Evolutionary conservation across 768 basidiomycete species (phyloP), one percentile per base, ranked within the genome.

Genomic region (Rhodocollybia butyracea): DNA sequence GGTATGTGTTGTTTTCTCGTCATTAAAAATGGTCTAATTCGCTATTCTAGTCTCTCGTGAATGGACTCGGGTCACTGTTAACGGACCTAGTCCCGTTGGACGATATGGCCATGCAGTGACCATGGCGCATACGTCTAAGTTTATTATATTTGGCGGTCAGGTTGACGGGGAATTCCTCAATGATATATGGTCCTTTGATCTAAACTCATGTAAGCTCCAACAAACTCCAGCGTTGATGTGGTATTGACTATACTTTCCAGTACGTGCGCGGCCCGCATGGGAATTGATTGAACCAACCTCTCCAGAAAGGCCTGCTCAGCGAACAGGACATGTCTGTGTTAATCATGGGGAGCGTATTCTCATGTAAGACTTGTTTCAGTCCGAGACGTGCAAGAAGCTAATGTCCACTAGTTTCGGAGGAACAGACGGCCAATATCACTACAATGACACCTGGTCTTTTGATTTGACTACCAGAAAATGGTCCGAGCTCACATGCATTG

Each of bases 371-470:
- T 53, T 51, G 57, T 41, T 57, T 63, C 57, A 57, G 31, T 8
- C 51, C 54, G 15, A 30, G 30, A 31, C 8, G 30, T 56, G 38
- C n/a, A 32, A 34, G 29, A 13, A 34, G 57, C 58, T 64, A 8
- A 57, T 60, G 63, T 17, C 50, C 55, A 46, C n/a, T 59, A 95
- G 91, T 47, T 98, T 99, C 62, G 97, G 97, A 30, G 97, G 97
- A 45, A 99, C 97, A 12, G 97, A 99, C 66, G 95, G 95, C n/a
- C 85, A 88, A 66, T 98, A 89, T 71, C 97, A 98, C 67, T 99
- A 99, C 74, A 99, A 98, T 69, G 97, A 99, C 67, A 98, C 94
- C 6, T 99, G 97, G 97, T 79, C 86, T 2, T 98, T 91, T 70
- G 93, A 96, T 68, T 74, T 94, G 48, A 78, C 76, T 36, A 88